A percentile compares a stretch with the other conserved stretches of the same genome.
Evolutionary conservation across 805 yeast species (phyloP).

Genomic region (Scheffersomyces spartinae): DNA sequence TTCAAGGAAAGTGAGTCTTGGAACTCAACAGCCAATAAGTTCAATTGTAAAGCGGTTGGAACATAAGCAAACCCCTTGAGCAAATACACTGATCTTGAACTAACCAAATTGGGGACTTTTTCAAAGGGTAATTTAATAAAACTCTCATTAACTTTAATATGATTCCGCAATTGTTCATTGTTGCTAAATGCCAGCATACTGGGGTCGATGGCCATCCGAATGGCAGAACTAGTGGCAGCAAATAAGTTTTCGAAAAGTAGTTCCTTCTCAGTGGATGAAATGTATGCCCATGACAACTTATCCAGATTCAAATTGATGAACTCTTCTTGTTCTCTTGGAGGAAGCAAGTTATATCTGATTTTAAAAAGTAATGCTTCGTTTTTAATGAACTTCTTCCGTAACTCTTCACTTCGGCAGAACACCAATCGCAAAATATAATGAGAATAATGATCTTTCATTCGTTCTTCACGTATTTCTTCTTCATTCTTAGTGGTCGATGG

Average conservation of each 20-base stretch:
- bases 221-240: conserved; percentile 40
- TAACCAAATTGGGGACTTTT: conserved; percentile 66
- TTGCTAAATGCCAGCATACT: conserved; percentile 10
- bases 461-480: conserved; percentile 37
- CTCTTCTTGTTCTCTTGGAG: conserved; percentile 52
- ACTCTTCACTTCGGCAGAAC: conserved; percentile 78
- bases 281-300: conserved; percentile 64
- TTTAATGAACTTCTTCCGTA: conserved; percentile 65
- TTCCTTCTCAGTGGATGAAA: conserved; percentile 48
- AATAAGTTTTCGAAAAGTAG: conserved; percentile 36
- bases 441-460: conserved; percentile 83
- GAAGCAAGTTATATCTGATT: conserved; percentile 55
- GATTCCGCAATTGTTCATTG: conserved; percentile 42
- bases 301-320: conserved; percentile 47
- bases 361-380: conserved; percentile 69
- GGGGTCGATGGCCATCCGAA: conserved; percentile 23
- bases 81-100: conserved; percentile 58
- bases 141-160: conserved; percentile 41
- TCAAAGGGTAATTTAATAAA: conserved; percentile 85
- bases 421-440: conserved; percentile 84
- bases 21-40: conserved; percentile 61
- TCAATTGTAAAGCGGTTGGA: conserved; percentile 70
- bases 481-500: conserved; percentile 22
- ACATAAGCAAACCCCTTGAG: conserved; percentile 69
- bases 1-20: conserved; percentile 37